Evolutionary conservation across 1,284 basidiomycete genomes (phyloP).

Genomic region (Takashimella tepidaria): DNA sequence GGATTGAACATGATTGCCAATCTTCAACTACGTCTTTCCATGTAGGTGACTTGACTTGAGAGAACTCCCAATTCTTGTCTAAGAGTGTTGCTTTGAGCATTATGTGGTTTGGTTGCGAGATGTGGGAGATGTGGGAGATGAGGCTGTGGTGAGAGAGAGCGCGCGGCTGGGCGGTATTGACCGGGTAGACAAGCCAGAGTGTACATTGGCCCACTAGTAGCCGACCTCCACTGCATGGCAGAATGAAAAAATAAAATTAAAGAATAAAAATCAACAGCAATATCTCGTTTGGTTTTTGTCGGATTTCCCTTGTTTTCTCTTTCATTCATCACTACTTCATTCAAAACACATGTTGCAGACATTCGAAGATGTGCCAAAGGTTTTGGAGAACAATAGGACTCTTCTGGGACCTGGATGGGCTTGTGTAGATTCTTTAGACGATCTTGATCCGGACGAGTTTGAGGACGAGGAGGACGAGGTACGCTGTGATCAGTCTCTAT

Average conservation of each 20-base stretch:
- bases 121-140: background rate
- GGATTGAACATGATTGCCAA: conserved; percentile 49
- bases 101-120: background rate
- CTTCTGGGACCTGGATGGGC: conserved; percentile 37
- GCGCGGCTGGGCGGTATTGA: background rate
- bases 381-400: conserved; percentile 14
- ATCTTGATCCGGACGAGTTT: conserved; percentile 33
- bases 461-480: conserved; percentile 37
- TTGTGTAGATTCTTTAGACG: conserved; percentile 36
- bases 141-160: background rate
- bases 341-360: background rate
- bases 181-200: background rate
- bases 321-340: background rate
- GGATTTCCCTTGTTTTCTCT: background rate
- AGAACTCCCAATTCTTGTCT: conserved; percentile 21
- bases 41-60: conserved; percentile 17
- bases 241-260: background rate
- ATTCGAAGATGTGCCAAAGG: background rate
- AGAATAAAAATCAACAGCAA: background rate
- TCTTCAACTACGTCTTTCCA: conserved; percentile 19
- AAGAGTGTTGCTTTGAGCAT: background rate
- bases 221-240: background rate
- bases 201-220: too few species aligned
- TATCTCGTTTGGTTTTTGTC: too few species aligned
- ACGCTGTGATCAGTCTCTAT: conserved; percentile 11